Evolutionary conservation across 768 basidiomycete genomes (phyloP).

Genomic region (Chiua virens): DNA sequence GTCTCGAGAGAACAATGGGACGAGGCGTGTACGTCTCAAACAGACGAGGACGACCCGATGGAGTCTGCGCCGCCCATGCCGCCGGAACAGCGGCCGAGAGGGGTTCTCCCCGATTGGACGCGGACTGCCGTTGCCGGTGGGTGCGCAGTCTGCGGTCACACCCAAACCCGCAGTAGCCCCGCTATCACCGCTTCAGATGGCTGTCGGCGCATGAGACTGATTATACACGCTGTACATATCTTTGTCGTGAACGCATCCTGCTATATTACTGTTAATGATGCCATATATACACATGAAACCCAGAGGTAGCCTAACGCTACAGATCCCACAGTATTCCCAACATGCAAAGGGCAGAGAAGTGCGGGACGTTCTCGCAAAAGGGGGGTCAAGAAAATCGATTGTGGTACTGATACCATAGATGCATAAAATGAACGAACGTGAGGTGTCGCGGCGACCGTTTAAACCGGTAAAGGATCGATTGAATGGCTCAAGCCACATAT

Average conservation of each 20-base stretch:
- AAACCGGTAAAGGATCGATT: not conserved
- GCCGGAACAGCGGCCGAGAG: conserved; percentile 34
- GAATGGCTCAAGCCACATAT: not conserved
- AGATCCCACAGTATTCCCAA: conserved; percentile 1
- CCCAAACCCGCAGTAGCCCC: conserved; percentile 6
- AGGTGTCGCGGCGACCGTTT: not conserved
- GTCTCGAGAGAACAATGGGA: conserved; percentile 87
- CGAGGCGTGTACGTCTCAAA: conserved; percentile 48
- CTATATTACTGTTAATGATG: conserved; percentile 4
- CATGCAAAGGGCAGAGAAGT: not conserved
- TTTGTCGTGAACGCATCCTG: conserved; percentile 1
- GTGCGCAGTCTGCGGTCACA: conserved; percentile 58
- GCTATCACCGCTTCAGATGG: conserved; percentile 22
- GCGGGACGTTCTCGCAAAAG: not conserved
- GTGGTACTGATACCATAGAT: not conserved
- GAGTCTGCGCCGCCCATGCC: conserved; percentile 7
- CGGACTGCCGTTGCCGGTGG: conserved; percentile 56
- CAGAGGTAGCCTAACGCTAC: conserved; percentile 7
- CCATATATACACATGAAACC: conserved; percentile 8
- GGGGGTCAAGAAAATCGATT: not conserved
- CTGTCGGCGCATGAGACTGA: conserved; percentile 35
- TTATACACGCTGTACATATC: conserved; percentile 2
- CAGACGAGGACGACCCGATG: conserved; percentile 43
- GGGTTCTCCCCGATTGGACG: conserved; percentile 82
- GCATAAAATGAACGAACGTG: conserved; percentile 1